Conservation (phyloP, 306 rosid genomes). For the Malus orientalis region DNA sequence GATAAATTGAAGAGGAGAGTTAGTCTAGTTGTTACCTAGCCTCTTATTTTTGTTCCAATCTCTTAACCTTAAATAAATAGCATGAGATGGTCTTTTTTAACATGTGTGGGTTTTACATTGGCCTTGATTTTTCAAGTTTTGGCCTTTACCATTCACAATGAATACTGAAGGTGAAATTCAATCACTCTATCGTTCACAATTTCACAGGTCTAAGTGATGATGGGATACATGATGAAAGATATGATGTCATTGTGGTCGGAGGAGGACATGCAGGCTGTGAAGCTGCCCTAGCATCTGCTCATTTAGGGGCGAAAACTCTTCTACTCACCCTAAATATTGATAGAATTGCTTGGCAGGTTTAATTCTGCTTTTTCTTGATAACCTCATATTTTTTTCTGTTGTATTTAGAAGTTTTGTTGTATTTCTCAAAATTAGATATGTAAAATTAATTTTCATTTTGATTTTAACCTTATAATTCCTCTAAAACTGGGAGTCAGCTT, state of each 20-base stretch:
- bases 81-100: background rate
- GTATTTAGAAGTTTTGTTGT: background rate
- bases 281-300: conserved; percentile 85
- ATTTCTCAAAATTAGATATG: background rate
- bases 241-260: conserved; percentile 94
- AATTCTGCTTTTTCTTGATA: background rate
- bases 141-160: background rate
- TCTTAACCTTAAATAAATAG: background rate
- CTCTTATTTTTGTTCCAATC: background rate
- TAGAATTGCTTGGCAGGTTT: conserved; percentile 96
- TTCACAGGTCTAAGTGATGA: conserved; percentile 33
- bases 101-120: background rate
- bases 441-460: background rate
- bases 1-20: background rate
- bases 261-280: conserved; percentile 99
- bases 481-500: background rate
- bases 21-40: background rate
- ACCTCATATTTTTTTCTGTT: background rate
- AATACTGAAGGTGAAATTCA: background rate
- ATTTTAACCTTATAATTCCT: background rate
- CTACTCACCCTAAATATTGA: conserved; percentile 86
- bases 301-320: conserved; percentile 85
- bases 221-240: conserved; percentile 48
- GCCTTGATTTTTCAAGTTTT: background rate
- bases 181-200: background rate